Evolutionary conservation across 768 basidiomycete species (phyloP), one percentile per base, ranked within the genome.

Genomic region (Naganishia vaughanmartiniae): DNA sequence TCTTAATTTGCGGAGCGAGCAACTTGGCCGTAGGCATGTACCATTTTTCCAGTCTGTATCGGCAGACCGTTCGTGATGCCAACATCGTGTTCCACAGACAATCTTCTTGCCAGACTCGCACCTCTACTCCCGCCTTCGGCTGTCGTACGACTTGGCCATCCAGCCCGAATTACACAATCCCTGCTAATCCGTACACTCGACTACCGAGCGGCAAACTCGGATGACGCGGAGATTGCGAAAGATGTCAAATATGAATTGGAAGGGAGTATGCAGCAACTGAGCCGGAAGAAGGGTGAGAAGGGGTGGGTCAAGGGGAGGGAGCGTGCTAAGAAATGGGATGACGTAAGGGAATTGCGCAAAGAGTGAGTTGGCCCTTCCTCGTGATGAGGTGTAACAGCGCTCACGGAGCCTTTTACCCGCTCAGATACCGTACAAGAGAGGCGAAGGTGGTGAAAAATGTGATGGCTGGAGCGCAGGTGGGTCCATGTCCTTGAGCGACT

Each of bases 121-220:
- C 71, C 77, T 0, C 54, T 81, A n/a, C 74, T 82, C 24, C 79
- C 83, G 70, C 70, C 76, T 30, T 60, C 76, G 73, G 65, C 79
- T 54, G 76, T 86, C 89, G 93, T 93, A 0, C 86, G 96, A n/a
- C 85, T 99, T 15, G 96, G 96, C 0, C 96, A 99, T 80, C 96
- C 96, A 0, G 95, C 96, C 0, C 86, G 96, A 30, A 89, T 98
- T 0, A 89, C 96, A 84, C 84, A 88, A 33, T 74, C 77, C 21
- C 78, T 86, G 15, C 75, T 83, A 1, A 42, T 70, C 1, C 70
- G 80, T 19, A 84, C 84, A 1, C 78, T 84, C 51, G 84, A 84
- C 69, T 81, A 79, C n/a, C 79, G 81, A 33, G 78, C 80, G 0
- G 70, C 76, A 3, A 69, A 77, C 63, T 81, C 82, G 21, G 74